Percentiles rank a stretch among this genome's conserved stretches.
phyloP scores from a whole-genome alignment of 2,329 filamentous ascomycete genomes.

The Mycocentrospora acerina region DNA sequence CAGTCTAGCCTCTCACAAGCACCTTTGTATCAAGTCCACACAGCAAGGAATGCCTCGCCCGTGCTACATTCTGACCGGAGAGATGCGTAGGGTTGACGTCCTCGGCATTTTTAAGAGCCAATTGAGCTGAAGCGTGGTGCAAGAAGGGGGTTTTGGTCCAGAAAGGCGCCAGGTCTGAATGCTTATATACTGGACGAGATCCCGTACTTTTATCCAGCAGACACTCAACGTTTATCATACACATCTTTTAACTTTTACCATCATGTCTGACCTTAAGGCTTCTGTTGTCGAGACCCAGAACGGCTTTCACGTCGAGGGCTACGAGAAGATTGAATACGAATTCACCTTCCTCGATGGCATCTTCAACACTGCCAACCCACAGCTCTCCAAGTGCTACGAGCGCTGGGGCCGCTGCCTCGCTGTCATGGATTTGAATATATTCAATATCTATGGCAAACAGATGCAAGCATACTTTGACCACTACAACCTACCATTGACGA shows the following conservation, averaged over 20 bases:
- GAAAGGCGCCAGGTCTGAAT: slow-evolving; percentile 9
- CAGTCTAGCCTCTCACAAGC: slow-evolving; percentile 22
- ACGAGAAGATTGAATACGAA: slow-evolving; percentile 76
- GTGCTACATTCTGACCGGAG: slow-evolving; percentile 20
- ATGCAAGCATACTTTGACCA: slow-evolving; percentile 69
- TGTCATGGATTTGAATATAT: slow-evolving; percentile 72
- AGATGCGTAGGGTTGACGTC: slow-evolving; percentile 31
- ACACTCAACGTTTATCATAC: slow-evolving; percentile 28
- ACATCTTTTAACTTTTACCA: slow-evolving; percentile 20
- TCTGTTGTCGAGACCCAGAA: slow-evolving; percentile 63
- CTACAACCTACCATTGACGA: slow-evolving; percentile 61
- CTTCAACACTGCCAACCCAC: slow-evolving; percentile 61
- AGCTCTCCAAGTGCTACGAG: slow-evolving; percentile 66
- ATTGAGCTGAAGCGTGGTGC: slow-evolving; percentile 22
- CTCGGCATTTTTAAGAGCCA: slow-evolving; percentile 21
- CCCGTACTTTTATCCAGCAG: slow-evolving; percentile 14
- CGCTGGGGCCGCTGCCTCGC: slow-evolving; percentile 66
- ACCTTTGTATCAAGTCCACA: slow-evolving; percentile 22
- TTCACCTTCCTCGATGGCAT: slow-evolving; percentile 72
- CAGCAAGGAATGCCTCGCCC: slow-evolving; percentile 23
- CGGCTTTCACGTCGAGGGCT: slow-evolving; percentile 71
- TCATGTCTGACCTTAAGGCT: slow-evolving; percentile 69
- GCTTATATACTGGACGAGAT: slow-evolving; percentile 20
- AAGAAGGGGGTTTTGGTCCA: slow-evolving; percentile 13
- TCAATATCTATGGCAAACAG: slow-evolving; percentile 64